A percentile compares a stretch with the other conserved stretches of the same genome.
phyloP scores from a whole-genome alignment of 148 eudicot species.

The Cornus controversa region DNA sequence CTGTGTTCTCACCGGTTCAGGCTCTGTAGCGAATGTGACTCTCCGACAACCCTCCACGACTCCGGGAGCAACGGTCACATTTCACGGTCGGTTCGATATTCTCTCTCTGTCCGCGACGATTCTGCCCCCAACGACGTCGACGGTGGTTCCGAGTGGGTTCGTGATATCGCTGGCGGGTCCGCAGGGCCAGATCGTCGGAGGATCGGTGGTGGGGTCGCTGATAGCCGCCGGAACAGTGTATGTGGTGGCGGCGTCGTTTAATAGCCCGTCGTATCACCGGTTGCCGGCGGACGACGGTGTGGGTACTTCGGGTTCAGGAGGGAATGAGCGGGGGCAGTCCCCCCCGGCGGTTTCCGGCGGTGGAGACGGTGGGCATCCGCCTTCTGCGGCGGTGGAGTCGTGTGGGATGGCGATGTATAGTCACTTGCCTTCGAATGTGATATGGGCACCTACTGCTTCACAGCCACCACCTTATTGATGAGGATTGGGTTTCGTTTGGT shows the following conservation, averaged over 20 bases:
- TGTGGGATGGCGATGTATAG: conserved; percentile 28
- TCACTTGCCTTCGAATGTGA: conserved; percentile 31
- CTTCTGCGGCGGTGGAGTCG: conserved; percentile 19
- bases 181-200: conserved; percentile 78
- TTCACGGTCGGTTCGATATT: conserved; percentile 49
- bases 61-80: conserved; percentile 45
- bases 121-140: not conserved
- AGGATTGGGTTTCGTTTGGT: not conserved
- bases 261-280: conserved; percentile 44
- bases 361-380: conserved; percentile 26
- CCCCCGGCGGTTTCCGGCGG: conserved; percentile 33
- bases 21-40: conserved; percentile 42
- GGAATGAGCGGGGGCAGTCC: conserved; percentile 7
- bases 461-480: conserved; percentile 33
- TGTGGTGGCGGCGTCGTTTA: conserved; percentile 62
- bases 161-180: conserved; percentile 67
- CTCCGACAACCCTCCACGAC: conserved; percentile 36
- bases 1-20: conserved; percentile 44
- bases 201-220: conserved; percentile 55
- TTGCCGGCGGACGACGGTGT: conserved; percentile 38
- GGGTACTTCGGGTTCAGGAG: conserved; percentile 1
- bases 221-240: conserved; percentile 48
- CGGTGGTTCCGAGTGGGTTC: conserved; percentile 24
- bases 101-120: conserved; percentile 37
- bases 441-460: conserved; percentile 49